Evolutionary conservation across 192 early-diverging fungal genomes (phyloP).

Genomic region (Podila epigama): DNA sequence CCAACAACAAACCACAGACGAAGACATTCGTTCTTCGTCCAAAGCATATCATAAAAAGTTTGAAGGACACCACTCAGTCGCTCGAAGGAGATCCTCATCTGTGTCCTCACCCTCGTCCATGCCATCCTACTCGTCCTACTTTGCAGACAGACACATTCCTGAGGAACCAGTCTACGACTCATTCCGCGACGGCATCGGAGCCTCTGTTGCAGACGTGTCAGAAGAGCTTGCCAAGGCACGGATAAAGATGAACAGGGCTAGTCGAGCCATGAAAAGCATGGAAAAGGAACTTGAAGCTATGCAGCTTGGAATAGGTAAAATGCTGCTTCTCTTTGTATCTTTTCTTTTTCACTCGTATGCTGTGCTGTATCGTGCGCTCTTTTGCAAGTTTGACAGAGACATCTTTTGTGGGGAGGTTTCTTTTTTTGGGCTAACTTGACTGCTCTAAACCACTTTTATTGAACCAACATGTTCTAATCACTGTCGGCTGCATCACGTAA

Average conservation of each 20-base stretch:
- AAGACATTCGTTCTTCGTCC: too few relatives aligned
- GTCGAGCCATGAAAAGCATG: conserved; percentile 43
- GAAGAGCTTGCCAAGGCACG: conserved; percentile 40
- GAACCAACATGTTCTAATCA: too few relatives aligned
- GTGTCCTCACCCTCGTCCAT: background rate
- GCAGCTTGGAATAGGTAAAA: conserved; percentile 37
- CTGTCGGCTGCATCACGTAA: too few relatives aligned
- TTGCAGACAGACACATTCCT: background rate
- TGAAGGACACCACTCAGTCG: conserved; percentile 34
- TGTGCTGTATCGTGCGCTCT: too few relatives aligned
- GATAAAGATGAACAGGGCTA: conserved; percentile 31
- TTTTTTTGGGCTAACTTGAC: background rate
- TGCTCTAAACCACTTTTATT: background rate
- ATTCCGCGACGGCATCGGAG: conserved; percentile 30
- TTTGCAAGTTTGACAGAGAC: too few relatives aligned
- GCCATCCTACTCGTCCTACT: background rate
- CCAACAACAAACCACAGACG: too few relatives aligned
- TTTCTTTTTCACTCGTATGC: too few relatives aligned
- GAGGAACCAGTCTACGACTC: conserved; percentile 37
- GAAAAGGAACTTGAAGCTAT: conserved; percentile 36
- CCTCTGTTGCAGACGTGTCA: conserved; percentile 27
- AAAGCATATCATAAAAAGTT: conserved; percentile 24
- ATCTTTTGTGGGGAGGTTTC: too few relatives aligned
- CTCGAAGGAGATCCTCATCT: conserved; percentile 19
- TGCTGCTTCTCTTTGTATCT: too few relatives aligned